Evolutionary conservation across 805 yeast genomes (phyloP), one percentile per base, ranked within the genome.

Genomic region (Metschnikowia vanudenii): DNA sequence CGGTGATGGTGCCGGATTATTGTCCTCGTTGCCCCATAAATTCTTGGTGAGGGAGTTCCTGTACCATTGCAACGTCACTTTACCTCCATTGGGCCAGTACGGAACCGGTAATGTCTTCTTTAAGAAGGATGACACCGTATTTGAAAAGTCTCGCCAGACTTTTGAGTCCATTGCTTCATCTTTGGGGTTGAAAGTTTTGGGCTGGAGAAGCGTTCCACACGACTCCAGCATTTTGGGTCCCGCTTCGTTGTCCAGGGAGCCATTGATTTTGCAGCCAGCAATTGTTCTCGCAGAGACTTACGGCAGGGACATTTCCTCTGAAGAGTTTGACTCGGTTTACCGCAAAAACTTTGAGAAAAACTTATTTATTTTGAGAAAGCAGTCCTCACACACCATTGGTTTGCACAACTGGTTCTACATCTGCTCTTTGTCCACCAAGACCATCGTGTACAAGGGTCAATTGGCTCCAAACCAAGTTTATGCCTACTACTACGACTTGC

Each of bases 1-100:
- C 65, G 99, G 99, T 69, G 99, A 92, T 65, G 99, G 99, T 69
- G 99, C 99, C 22, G 99, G 99, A 67, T 89, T 92, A 51, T 81
- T 92, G 80, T 81, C 94, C 41, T 85, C 96, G 26, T 82, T 92
- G 52, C 97, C 97, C 30, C 97, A 91, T 71, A 82, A 80, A 54
- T 88, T 94, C 66, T 81, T 92, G 76, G 68, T 69, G 49, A 81
- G 92, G 65, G 98, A 92, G 71, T 91, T 91, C 65, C 79, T 79
- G 58, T 81, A 84, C 58, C 80, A 80, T 48, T 76, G 85, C 60
- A 74, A 80, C 54, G 72, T 88, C 44, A 76, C 75, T 47, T 72
- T 92, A 50, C 98, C 98, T 18, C 72, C 75, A 4, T 70, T 75
- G 50, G 96, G 96, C 51, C 95, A 89, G 65, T 92, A 92, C 65